Evolutionary conservation across 2,329 filamentous ascomycete genomes (phyloP).

Genomic region (Epichloe sp.): DNA sequence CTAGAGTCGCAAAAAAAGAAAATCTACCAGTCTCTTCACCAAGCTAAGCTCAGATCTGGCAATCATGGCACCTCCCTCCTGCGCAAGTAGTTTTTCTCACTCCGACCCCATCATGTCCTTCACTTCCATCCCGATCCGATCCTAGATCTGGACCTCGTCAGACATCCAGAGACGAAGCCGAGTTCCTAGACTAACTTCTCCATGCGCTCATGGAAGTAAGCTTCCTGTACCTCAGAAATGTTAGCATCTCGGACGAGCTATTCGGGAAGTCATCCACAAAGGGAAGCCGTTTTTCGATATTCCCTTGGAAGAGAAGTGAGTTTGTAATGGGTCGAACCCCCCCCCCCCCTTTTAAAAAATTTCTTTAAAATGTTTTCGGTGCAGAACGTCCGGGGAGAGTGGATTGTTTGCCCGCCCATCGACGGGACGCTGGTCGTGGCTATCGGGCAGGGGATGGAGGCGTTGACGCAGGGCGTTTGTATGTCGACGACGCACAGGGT

Average conservation of each 20-base stretch:
- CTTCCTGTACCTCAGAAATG: slow-evolving; percentile 75
- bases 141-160: slow-evolving; percentile 58
- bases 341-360: too few relatives aligned
- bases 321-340: too few relatives aligned
- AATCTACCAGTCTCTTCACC: too few relatives aligned
- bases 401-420: slow-evolving; percentile 73
- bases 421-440: slow-evolving; percentile 71
- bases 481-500: slow-evolving; percentile 74
- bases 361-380: slow-evolving; percentile 24
- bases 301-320: slow-evolving; percentile 59
- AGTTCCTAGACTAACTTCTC: slow-evolving; percentile 58
- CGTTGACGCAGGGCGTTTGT: slow-evolving; percentile 71
- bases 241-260: slow-evolving; percentile 54
- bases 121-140: slow-evolving; percentile 60
- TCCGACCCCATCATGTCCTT: slow-evolving; percentile 45
- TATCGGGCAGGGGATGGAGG: slow-evolving; percentile 78
- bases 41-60: too few relatives aligned
- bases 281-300: slow-evolving; percentile 67
- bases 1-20: too few relatives aligned
- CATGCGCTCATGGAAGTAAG: slow-evolving; percentile 75
- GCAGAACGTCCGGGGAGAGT: slow-evolving; percentile 63
- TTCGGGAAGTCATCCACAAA: slow-evolving; percentile 50
- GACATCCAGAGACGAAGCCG: slow-evolving; percentile 50
- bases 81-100: neutral
- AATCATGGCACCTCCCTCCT: too few relatives aligned